Evolutionary conservation across 2,329 filamentous ascomycete species (phyloP), one percentile per base, ranked within the genome.

Genomic region (Scedosporium minutisporum): DNA sequence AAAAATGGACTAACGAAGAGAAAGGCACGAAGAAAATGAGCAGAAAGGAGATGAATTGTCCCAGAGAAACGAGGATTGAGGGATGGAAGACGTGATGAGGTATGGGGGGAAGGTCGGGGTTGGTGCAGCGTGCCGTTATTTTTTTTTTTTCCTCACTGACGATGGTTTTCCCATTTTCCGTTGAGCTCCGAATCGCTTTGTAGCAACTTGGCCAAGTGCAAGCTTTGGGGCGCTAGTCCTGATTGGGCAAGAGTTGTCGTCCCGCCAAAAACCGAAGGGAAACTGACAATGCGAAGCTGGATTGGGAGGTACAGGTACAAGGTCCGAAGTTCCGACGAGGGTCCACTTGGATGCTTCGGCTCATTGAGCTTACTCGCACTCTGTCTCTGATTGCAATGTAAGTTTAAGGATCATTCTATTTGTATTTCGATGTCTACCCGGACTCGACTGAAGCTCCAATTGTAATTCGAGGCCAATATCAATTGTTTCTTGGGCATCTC

Each of bases 91-190:
- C 21, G 57, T 29, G 38, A 25, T n/a, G 18, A 23, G 53, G 12
- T 23, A 12, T 12, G 53, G 57, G 57, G 57, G 21, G 33, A 18
- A 25, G 42, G 57, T 14, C 29, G 29, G 57, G 18, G 57, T 21
- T 29, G 29, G 18, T 44, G 38, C 38, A 42, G 41, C 23, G 57
- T 42, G 57, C 57, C 60, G 53, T 57, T 58, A 62, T 62, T 62
- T 62, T 62, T 62, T 62, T 57, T 53, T 62, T 53, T 57, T 41
- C 44, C 53, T 29, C 53, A 51, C 55, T 62, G 60, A 55, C 33
- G 60, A 62, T 62, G 60, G 42, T n/a, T 57, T 61, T 57, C 27
- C 46, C 27, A 62, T 62, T 62, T 62, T 62, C 60, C 60, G 60
- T 62, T 62, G 60, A 62, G 60, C 60, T 62, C 60, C 60, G 60